Base-by-base conservation (phyloP, 164 flowering plant genomes). In the Kingdonia uniflora region DNA sequence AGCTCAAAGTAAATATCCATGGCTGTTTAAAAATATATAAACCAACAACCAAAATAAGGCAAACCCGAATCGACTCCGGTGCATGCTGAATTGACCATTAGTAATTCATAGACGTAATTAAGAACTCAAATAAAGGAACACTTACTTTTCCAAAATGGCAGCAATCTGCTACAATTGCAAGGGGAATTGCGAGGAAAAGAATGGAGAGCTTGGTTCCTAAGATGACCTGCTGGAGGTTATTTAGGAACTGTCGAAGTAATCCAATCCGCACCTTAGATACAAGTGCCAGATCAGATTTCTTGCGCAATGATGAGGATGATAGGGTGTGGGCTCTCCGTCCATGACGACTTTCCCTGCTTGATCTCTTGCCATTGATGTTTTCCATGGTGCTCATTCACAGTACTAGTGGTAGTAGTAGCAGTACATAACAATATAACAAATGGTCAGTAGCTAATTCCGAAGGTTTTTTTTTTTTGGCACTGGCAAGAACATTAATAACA, bases 1-100 rank as follows among this genome's bases (percentile, higher is more conserved):
- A 76, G 66, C 99, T 92, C 80, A 86, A 59, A 19, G 60, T 85
- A 45, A 92, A 92, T 13, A 92, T 61, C 99, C 96, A 92, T 22
- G 87, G 72, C 99, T 88, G 88, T 62, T 54, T 11, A 14, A 11
- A 53, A 44, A 26, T 42, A 43, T 24, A 25, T 12, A 2, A 1
- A 7, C 0, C 8, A 53, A 6, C 40, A 37, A 37, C 40, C 35
- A 29, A 29, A 29, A 29, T 8, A 3, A 8, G 6, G 35, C 35
- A 29, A 8, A 29, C 4, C 4, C 4, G 8, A 8, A 4, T 29
- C 15, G 19, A 26, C 7, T 11, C n/a, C 53, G 33, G 24, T n/a
- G 21, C 35, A 29, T n/a, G n/a, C n/a, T n/a, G n/a, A n/a, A n/a
- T n/a, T n/a, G n/a, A n/a, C n/a, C n/a, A n/a, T n/a, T n/a, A n/a